Base-by-base conservation (phyloP, 257 asterid genomes). In the Verbascum thapsus region DNA sequence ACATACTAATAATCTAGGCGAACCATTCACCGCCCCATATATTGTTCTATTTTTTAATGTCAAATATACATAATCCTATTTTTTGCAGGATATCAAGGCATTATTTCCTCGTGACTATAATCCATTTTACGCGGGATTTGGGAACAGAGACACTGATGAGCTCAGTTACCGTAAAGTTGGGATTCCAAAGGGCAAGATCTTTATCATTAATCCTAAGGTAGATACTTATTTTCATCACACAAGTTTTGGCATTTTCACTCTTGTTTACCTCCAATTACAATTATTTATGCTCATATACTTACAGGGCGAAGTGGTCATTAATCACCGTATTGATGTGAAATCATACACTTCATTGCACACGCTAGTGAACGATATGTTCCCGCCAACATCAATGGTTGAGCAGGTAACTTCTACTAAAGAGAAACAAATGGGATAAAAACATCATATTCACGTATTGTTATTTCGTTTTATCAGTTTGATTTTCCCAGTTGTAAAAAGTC, bases 51-150 rank as follows among this genome's bases (percentile, higher is more conserved):
- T 15, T 50, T 13, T 16, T 53, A 26, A 26, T 6, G 15, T 35
- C 47, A 20, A 66, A n/a, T 52, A 42, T 68, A 3, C 13, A 10
- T n/a, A n/a, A n/a, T n/a, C 16, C 53, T 53, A n/a, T n/a, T n/a
- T 32, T 48, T 76, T 72, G 52, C 91, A 94, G 99, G 99, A 90
- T 78, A 94, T 90, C 18, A 94, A 94, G 81, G 96, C 99, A 16
- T 79, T 94, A 69, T 94, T 94, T 53, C 99, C 99, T 53, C 67
- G 95, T 3, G 98, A 94, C 61, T 83, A 90, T 66, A 94, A 94
- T 73, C 99, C 99, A 1, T 94, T 94, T 49, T 94, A 94, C 41
- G 99, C 99, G 55, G 99, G 99, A n/a, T 94, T 94, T 57, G 99
- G 99, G 47, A 94, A 94, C 74, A 80, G 99, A 78, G 99, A 90